Base-by-base conservation (phyloP, 768 basidiomycete genomes). In the Lentinula edodes region DNA sequence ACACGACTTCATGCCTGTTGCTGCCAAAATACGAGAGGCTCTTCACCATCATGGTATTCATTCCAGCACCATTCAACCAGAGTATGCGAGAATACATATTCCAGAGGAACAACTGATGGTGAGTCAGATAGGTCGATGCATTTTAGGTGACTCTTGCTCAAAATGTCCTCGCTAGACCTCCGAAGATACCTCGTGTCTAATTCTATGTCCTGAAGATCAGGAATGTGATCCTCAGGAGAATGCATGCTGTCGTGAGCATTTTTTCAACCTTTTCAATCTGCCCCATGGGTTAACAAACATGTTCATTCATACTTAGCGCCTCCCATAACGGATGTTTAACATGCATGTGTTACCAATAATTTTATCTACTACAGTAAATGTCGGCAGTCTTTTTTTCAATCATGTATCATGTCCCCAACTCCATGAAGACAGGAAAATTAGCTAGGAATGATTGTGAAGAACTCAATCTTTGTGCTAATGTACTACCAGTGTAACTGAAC, bases 1-100 rank as follows among this genome's bases (percentile, higher is more conserved):
- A 20, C 82, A 86, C 60, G 95, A 97, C 68, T 98, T 98, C 71
- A 98, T 98, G 92, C 85, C 82, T 1, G 84, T 95, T 54, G 92
- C 93, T 15, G 84, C 83, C 42, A 84, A 89, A 46, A 96, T 99
- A 64, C 83, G 95, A 61, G 84, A 87, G 72, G 85, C 83, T 1
- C 81, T 98, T 60, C 97, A 98, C 71, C 78, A 89, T 51, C 90
- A 91, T 67, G 95, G 95, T 32, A 94, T 99, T 61, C 97, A 98
- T 75, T 93, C 91, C 5, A 88, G 90, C 65, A 97, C 95, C 2
- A 95, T 97, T 63, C 95, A 97, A 68, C 95, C 95, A 6, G 95
- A 97, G 69, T 93, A 92, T 64, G 77, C 73, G 48, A 73, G 69
- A 51, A 74, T 68, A 52, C 65, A 73, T 48, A 67, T 74, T 55